Evolutionary conservation across 352 stramenopile genomes (phyloP), one percentile per base, ranked within the genome.

Genomic region (Albugo laibachii): DNA sequence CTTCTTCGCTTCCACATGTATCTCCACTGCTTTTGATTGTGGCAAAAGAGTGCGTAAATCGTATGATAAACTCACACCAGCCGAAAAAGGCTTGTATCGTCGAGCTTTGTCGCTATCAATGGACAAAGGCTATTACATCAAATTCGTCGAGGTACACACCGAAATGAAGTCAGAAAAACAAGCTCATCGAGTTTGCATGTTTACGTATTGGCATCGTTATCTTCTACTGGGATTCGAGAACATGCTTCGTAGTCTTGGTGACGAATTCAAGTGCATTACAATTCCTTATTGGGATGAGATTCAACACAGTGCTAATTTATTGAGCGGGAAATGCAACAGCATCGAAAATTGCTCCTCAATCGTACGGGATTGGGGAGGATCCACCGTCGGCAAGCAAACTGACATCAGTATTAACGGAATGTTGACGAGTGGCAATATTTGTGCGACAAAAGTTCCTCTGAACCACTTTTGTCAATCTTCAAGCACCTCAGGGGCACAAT

Each of bases 271-370:
- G n/a, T 92, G 80, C 49, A 64, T 92, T 45, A 92, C 80, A 11
- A 47, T 92, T 13, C 80, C 80, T 8, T 92, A 86, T 62, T 92
- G 70, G 70, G 80, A 92, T 59, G 89, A 88, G 39, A 72, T 85
- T 19, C 56, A 85, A 46, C 64, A 92, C 42, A 89, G 78, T n/a
- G 60, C 73, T 11, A 63, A 53, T 37, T 92, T 77, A 47, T 57
- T 86, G 20, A 56, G 54, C n/a, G 72, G 76, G 0, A 49, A 39
- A 31, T 92, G 79, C 35, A 27, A 39, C 21, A 87, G 69, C 50
- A 72, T 92, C 59, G 66, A 85, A 44, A 65, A 72, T 15, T 92
- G 79, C 37, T 73, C 76, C 45, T 54, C 61, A 14, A 73, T 89
- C 43, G 63, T 88, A 11, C 74, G 47, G 0, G 76, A 85, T 0